These are phyloP conservation scores for Hondaea fermentalgiana DNA, from an alignment of 108 stramenopile genomes.

Conservation along the genomic window DNA sequence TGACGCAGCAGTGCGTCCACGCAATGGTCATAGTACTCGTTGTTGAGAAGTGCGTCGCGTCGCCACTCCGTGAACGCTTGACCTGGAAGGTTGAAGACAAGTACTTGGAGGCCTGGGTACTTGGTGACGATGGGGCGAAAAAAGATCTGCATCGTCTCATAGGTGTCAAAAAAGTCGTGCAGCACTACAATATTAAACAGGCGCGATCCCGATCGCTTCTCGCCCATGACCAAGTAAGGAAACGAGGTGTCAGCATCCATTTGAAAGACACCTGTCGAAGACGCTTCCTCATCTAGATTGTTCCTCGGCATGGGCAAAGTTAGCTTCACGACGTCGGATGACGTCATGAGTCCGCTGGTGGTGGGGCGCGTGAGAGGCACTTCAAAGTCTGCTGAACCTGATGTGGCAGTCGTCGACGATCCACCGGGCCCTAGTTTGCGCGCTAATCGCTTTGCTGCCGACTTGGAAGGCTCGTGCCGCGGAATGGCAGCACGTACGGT, in stretches of 20 bases:
- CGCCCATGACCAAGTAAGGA: constrained; percentile 41
- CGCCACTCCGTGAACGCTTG: constrained; percentile 75
- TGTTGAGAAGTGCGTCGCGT: constrained; percentile 60
- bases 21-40: constrained; percentile 67
- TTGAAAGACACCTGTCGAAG: constrained; percentile 26
- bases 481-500: constrained; percentile 55
- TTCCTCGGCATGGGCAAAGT: constrained; percentile 1
- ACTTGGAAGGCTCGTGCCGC: neutral
- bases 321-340: neutral
- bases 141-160: constrained; percentile 66
- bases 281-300: neutral
- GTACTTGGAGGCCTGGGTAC: constrained; percentile 63
- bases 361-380: neutral
- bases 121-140: constrained; percentile 54
- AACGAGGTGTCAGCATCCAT: constrained; percentile 48
- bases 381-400: neutral
- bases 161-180: constrained; percentile 74
- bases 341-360: neutral
- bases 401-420: neutral
- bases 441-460: neutral
- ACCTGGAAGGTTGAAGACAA: constrained; percentile 78
- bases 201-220: neutral
- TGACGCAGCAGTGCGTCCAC: constrained; percentile 59
- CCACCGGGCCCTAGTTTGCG: neutral
- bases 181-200: constrained; percentile 67